A percentile compares a stretch with the other conserved stretches of the same genome.
phyloP scores from a whole-genome alignment of 2,329 filamentous ascomycete genomes.

The Microsporum canis region DNA sequence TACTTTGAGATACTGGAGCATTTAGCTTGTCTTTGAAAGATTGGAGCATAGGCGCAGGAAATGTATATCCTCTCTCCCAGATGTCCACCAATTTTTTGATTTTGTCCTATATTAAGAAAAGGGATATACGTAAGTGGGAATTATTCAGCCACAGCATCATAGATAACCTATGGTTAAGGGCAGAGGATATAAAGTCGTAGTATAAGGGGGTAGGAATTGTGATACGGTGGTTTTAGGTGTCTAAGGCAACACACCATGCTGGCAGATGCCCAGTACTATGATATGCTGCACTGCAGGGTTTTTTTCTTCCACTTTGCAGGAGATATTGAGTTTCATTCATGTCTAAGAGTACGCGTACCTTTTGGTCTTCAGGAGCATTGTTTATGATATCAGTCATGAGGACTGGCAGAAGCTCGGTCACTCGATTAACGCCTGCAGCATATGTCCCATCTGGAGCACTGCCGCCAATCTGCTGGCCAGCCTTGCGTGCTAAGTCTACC shows the following conservation, averaged over 20 bases:
- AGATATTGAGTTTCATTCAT: slow-evolving; percentile 9
- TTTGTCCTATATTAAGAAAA: slow-evolving; percentile 62
- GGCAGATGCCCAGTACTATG: neutral
- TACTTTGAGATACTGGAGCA: slow-evolving; percentile 52
- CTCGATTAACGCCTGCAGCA: slow-evolving; percentile 88
- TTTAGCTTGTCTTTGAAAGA: slow-evolving; percentile 73
- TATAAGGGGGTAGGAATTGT: slow-evolving; percentile 5
- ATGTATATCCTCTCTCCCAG: slow-evolving; percentile 92
- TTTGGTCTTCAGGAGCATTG: slow-evolving; percentile 83
- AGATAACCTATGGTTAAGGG: slow-evolving; percentile 6
- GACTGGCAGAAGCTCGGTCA: slow-evolving; percentile 85
- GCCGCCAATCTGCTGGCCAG: slow-evolving; percentile 69
- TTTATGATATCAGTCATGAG: slow-evolving; percentile 93
- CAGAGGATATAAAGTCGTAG: slow-evolving; percentile 8
- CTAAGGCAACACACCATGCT: slow-evolving; percentile 7
- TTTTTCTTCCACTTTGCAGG: neutral
- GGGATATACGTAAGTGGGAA: slow-evolving; percentile 40
- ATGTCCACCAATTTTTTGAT: slow-evolving; percentile 93
- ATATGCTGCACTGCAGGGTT: neutral
- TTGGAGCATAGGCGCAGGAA: slow-evolving; percentile 66
- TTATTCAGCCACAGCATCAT: slow-evolving; percentile 24
- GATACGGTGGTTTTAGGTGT: slow-evolving; percentile 10
- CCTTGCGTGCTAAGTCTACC: slow-evolving; percentile 86
- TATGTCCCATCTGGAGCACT: slow-evolving; percentile 82
- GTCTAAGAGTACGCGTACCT: slow-evolving; percentile 56